These are phyloP conservation scores for Cladorrhinum sp. DNA, from an alignment of 2,329 filamentous ascomycete genomes.

Conservation along the genomic window DNA sequence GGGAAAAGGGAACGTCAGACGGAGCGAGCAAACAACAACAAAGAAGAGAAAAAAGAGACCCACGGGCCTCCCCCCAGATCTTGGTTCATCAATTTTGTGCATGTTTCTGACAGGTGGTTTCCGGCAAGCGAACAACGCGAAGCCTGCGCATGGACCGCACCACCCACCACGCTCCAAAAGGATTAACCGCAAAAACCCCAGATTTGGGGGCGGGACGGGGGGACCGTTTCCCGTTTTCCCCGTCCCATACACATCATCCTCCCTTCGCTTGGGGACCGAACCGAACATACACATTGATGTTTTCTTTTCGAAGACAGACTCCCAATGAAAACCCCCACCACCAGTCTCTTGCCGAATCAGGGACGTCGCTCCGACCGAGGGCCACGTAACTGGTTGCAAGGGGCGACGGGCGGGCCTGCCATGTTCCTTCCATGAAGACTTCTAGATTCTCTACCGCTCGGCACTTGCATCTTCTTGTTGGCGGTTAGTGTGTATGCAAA, in stretches of 20 bases:
- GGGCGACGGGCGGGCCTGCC: not conserved
- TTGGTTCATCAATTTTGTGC: conserved; percentile 11
- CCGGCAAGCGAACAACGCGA: not conserved
- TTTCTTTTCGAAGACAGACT: not conserved
- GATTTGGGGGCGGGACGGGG: not conserved
- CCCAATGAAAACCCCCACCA: conserved; percentile 1
- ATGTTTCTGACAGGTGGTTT: conserved; percentile 6
- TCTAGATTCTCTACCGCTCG: not conserved
- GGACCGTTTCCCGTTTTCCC: not conserved
- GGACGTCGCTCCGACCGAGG: not conserved
- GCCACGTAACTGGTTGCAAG: not conserved
- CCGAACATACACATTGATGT: not conserved
- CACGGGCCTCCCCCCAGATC: conserved; percentile 3
- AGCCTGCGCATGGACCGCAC: not conserved
- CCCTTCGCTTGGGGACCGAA: not conserved
- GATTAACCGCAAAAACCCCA: not conserved
- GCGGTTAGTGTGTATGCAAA: too few relatives aligned
- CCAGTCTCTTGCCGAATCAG: conserved; percentile 5
- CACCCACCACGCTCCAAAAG: not conserved
- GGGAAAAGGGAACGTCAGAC: not conserved
- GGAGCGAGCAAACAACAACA: not conserved
- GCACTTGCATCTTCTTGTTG: not conserved
- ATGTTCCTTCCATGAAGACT: not conserved
- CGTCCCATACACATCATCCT: not conserved
- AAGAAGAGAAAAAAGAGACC: not conserved